phyloP scores from a whole-genome alignment of 148 eudicot genomes.

The Rhododendron mucronatum region DNA sequence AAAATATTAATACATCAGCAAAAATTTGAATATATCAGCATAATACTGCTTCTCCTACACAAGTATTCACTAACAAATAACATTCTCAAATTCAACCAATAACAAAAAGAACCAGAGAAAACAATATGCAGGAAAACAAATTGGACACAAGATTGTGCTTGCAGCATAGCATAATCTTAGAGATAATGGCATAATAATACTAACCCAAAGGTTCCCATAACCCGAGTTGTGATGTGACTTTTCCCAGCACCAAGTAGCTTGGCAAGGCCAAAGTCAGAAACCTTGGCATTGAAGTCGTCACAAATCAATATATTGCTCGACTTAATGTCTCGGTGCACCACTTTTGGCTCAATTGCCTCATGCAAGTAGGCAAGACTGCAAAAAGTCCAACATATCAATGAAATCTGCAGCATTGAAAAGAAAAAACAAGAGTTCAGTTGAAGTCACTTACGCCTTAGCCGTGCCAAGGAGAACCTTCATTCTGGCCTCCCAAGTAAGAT shows the following conservation, averaged over 20 bases:
- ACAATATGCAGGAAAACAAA: neutral
- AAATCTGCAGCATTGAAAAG: neutral
- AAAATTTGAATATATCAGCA: neutral
- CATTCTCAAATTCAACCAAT: neutral
- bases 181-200: slow-evolving; percentile 1
- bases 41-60: neutral
- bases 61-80: neutral
- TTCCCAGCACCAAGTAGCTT: slow-evolving; percentile 74
- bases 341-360: slow-evolving; percentile 80
- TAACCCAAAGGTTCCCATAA: slow-evolving; percentile 83
- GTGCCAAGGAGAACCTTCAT: slow-evolving; percentile 66
- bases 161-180: slow-evolving; percentile 9
- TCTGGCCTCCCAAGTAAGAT: slow-evolving; percentile 76
- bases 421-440: neutral
- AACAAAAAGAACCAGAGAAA: neutral
- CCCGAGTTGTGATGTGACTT: slow-evolving; percentile 75
- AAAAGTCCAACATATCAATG: neutral
- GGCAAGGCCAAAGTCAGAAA: slow-evolving; percentile 75
- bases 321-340: slow-evolving; percentile 75
- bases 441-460: slow-evolving; percentile 64
- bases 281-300: slow-evolving; percentile 61
- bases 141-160: neutral
- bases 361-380: slow-evolving; percentile 73
- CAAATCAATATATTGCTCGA: slow-evolving; percentile 75
- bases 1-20: no score